Conservation (phyloP, 73 alveolate genomes). For the Diophrys appendiculata region DNA sequence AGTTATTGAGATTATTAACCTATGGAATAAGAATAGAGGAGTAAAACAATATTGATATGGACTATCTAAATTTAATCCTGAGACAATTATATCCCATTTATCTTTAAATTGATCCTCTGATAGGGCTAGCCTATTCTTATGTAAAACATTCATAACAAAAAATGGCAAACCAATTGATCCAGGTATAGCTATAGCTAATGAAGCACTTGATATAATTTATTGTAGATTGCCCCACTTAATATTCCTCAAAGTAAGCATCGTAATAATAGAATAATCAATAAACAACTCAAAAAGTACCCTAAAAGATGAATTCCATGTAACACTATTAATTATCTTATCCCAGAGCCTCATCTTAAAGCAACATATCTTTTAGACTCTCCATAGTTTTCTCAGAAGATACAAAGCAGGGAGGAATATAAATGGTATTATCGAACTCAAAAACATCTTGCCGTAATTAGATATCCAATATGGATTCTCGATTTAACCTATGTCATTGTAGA, state of each 20-base stretch:
- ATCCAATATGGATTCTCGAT: background rate
- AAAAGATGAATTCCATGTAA: background rate
- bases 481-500: background rate
- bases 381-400: background rate
- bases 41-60: background rate
- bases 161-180: background rate
- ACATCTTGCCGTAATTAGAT: background rate
- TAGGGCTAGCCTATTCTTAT: background rate
- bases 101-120: background rate
- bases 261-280: background rate
- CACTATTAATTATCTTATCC: too few relatives aligned
- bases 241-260: background rate
- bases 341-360: background rate
- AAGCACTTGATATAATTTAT: background rate
- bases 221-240: background rate
- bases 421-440: background rate
- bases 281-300: background rate
- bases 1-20: background rate
- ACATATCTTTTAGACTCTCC: background rate
- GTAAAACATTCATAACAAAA: background rate
- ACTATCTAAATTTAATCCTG: background rate
- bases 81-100: background rate
- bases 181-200: background rate
- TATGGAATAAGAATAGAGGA: background rate
- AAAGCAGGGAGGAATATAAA: background rate